These are phyloP conservation scores for Candida peoriensis DNA, from an alignment of 805 yeast genomes.

Conservation along the genomic window DNA sequence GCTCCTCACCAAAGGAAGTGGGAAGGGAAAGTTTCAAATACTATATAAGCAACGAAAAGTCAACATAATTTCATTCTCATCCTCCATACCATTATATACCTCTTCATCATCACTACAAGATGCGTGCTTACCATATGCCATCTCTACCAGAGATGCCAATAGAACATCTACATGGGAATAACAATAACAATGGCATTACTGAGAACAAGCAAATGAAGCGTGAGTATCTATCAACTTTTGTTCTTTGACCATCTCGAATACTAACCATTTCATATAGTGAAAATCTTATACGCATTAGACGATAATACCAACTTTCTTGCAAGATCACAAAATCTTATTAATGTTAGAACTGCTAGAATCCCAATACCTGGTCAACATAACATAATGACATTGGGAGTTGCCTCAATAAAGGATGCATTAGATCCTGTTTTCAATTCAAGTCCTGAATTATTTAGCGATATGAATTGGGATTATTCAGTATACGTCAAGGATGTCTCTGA, in stretches of 20 bases:
- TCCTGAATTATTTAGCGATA: conserved; percentile 35
- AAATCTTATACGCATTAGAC: conserved; percentile 39
- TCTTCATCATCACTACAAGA: conserved; percentile 2
- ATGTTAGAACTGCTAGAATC: conserved; percentile 37
- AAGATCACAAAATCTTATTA: conserved; percentile 29
- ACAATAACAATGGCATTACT: conserved; percentile 5
- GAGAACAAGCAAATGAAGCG: conserved; percentile 21
- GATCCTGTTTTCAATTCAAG: conserved; percentile 40
- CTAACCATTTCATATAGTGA: conserved; percentile 17
- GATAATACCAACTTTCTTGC: conserved; percentile 38
- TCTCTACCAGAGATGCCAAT: conserved; percentile 26
- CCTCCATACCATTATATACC: no score
- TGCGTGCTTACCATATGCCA: conserved; percentile 28
- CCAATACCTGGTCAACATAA: conserved; percentile 38
- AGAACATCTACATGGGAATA: conserved; percentile 12
- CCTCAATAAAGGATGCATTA: conserved; percentile 40
- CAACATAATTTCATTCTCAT: no score
- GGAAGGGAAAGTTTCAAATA: no score
- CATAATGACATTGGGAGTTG: conserved; percentile 39
- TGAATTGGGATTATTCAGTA: conserved; percentile 41
- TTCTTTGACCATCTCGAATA: not conserved
- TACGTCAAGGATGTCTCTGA: conserved; percentile 44
- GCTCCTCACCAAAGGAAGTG: no score
- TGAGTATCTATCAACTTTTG: conserved; percentile 5
- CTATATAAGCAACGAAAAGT: no score